Base-by-base conservation (phyloP, 805 yeast genomes). In the Yarrowia hollandica region DNA sequence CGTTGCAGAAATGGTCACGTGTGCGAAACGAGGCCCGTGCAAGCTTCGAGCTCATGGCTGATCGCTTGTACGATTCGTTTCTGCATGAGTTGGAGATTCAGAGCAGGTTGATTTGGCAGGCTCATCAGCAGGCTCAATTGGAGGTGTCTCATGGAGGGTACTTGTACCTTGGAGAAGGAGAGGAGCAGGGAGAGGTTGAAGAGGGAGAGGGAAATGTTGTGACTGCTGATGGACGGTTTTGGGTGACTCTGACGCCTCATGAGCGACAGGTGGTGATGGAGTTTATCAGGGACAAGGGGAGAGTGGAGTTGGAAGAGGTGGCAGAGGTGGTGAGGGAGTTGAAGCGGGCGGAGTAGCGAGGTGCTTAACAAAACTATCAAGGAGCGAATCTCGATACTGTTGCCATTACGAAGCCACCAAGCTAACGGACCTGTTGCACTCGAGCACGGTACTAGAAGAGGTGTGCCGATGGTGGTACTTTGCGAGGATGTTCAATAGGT, bases 231-330 rank as follows among this genome's bases (percentile, higher is more conserved):
- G 44, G 44, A 3, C 35, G 58, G 12, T 52, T 52, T 5, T 52
- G 58, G 58, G 44, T 52, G n/a, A 35, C 44, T 2, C 12, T 52
- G 39, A 28, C 31, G 16, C 44, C 58, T 8, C 23, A 23, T 18
- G 58, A 52, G 21, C 23, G 33, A 18, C 42, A 35, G 28, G 34
- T 25, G 19, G 38, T 52, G 25, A n/a, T 16, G 14, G 44, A 52
- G 35, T 35, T 35, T 16, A 14, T 52, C 12, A 23, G 42, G 19
- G 58, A 52, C 3, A 16, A 25, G 44, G 58, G 58, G 10, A 25
- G 28, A 9, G 58, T 35, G 16, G 35, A 35, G n/a, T 25, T 52
- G 33, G 42, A 35, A n/a, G 58, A 52, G 33, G 19, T 52, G 16
- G 58, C 44, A 2, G 34, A 35, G 33, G 25, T 52, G 42, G 39